Conservation (phyloP, 257 asterid genomes). For the Coffea canephora region DNA sequence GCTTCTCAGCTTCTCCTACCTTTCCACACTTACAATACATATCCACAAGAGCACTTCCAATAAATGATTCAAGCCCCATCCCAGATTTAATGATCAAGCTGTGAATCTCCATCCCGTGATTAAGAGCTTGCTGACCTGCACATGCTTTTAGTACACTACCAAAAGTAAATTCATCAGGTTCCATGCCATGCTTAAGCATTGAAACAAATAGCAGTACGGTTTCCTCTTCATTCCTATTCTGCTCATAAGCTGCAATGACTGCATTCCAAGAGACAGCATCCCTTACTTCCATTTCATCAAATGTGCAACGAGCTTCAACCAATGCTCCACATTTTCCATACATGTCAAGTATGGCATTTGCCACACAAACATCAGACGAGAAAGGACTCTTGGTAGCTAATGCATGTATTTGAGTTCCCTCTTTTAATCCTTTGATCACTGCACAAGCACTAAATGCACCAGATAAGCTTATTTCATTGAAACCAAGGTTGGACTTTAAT, state of each 20-base stretch:
- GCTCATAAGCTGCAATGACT: conserved; percentile 80
- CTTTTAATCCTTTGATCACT: conserved; percentile 43
- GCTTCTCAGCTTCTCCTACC: conserved; percentile 83
- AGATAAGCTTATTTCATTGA: conserved; percentile 73
- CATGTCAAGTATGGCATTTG: conserved; percentile 80
- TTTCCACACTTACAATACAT: conserved; percentile 84
- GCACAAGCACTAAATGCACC: conserved; percentile 78
- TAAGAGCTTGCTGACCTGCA: conserved; percentile 60
- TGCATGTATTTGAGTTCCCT: conserved; percentile 73
- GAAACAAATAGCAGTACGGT: conserved; percentile 41
- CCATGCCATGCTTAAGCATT: conserved; percentile 73
- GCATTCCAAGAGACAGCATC: conserved; percentile 94
- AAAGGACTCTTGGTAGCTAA: conserved; percentile 62
- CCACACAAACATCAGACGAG: conserved; percentile 53
- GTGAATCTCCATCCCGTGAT: conserved; percentile 70
- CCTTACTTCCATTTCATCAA: conserved; percentile 63
- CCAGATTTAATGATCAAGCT: conserved; percentile 63
- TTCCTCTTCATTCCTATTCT: conserved; percentile 53
- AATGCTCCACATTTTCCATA: conserved; percentile 78
- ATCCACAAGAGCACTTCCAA: conserved; percentile 74
- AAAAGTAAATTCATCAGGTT: conserved; percentile 81
- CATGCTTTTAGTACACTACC: conserved; percentile 91
- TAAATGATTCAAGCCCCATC: conserved; percentile 66
- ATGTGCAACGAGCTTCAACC: conserved; percentile 52
- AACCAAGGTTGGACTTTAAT: conserved; percentile 59